Percentiles rank a stretch among this genome's conserved stretches.
Evolutionary conservation across 768 basidiomycete genomes (phyloP).

Genomic region (Wakefieldia striispora): DNA sequence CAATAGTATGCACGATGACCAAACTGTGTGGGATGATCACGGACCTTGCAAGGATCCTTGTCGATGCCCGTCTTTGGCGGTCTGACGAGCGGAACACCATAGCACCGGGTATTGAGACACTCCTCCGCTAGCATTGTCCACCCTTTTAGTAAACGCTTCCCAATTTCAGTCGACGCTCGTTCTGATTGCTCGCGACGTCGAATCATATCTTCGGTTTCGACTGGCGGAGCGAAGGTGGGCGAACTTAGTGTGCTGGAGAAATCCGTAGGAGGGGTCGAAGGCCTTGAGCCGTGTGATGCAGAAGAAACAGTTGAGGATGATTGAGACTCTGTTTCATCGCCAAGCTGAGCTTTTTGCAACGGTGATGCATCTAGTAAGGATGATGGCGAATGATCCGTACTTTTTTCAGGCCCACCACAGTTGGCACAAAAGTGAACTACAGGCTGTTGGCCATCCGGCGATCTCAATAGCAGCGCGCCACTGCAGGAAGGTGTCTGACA

Average conservation of each 20-base stretch:
- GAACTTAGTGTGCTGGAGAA: constrained; percentile 60
- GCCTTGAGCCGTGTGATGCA: constrained; percentile 52
- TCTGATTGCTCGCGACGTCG: constrained; percentile 81
- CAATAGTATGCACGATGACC: constrained; percentile 1
- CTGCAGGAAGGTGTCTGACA: constrained; percentile 57
- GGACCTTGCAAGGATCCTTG: constrained; percentile 66
- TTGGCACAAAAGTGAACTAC: constrained; percentile 57
- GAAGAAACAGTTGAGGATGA: constrained; percentile 45
- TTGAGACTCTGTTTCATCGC: constrained; percentile 27
- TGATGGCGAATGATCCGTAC: constrained; percentile 25
- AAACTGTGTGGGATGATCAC: constrained; percentile 12
- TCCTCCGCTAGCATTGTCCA: constrained; percentile 92
- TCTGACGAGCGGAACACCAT: constrained; percentile 81
- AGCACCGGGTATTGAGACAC: constrained; percentile 67
- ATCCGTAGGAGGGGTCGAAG: constrained; percentile 80
- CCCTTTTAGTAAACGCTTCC: constrained; percentile 70
- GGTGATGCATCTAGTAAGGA: constrained; percentile 2
- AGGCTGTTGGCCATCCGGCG: constrained; percentile 52
- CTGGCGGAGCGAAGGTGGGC: constrained; percentile 60
- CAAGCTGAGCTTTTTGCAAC: constrained; percentile 12
- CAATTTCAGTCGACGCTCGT: constrained; percentile 75
- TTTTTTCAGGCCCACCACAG: constrained; percentile 46
- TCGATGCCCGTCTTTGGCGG: constrained; percentile 62
- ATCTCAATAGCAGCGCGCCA: constrained; percentile 68
- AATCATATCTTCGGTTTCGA: constrained; percentile 62